These are phyloP conservation scores for Thielaviopsis punctulata DNA, from an alignment of 2,329 filamentous ascomycete species.

Conservation along the genomic window DNA sequence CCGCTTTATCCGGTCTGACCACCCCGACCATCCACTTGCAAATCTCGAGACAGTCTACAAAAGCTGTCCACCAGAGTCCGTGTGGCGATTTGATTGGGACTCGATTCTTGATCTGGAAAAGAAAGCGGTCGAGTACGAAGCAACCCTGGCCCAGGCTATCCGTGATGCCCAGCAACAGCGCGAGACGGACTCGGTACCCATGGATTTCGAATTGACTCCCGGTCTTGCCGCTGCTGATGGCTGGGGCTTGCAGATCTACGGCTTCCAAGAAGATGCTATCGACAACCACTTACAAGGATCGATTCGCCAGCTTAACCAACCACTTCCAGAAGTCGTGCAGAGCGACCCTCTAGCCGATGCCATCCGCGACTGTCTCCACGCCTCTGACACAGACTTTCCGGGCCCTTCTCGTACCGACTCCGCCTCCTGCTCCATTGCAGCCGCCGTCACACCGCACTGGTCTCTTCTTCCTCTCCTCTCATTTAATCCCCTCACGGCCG, in stretches of 20 bases:
- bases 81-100: constrained; percentile 58
- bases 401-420: neutral
- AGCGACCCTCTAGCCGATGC: constrained; percentile 14
- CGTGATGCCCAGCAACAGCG: neutral
- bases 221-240: neutral
- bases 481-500: constrained; percentile 53
- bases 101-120: constrained; percentile 46
- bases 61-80: constrained; percentile 36
- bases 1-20: constrained; percentile 51
- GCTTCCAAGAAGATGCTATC: constrained; percentile 28
- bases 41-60: constrained; percentile 28
- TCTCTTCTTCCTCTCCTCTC: constrained; percentile 52
- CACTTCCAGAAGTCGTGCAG: constrained; percentile 13
- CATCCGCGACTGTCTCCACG: constrained; percentile 17
- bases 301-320: constrained; percentile 27
- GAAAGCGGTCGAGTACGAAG: constrained; percentile 30
- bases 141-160: constrained; percentile 16
- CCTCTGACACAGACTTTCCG: neutral
- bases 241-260: constrained; percentile 29
- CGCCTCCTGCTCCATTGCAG: constrained; percentile 4
- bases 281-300: constrained; percentile 32
- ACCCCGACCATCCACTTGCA: constrained; percentile 53
- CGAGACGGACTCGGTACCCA: neutral
- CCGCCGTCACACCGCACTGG: constrained; percentile 35
- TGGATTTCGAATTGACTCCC: constrained; percentile 4